Percentiles rank a stretch among this genome's conserved stretches.
phyloP scores from a whole-genome alignment of 169 alveolate species.

The Theileria parva region DNA sequence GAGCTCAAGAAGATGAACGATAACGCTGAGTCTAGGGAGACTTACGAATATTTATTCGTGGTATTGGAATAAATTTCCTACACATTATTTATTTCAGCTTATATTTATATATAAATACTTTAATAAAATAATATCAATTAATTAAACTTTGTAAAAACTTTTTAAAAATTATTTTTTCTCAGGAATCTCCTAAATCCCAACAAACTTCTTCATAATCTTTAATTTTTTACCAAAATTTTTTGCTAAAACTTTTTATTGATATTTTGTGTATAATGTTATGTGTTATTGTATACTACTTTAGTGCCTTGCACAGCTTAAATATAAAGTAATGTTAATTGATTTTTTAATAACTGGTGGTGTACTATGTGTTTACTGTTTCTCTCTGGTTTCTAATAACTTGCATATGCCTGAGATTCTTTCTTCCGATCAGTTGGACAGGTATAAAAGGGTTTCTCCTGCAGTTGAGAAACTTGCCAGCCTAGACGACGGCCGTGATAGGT shows the following conservation, averaged over 20 bases:
- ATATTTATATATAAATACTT: no score
- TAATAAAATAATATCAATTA: no score
- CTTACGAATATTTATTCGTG: slow-evolving; percentile 12
- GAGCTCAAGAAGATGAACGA: slow-evolving; percentile 15
- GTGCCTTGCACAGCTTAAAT: neutral
- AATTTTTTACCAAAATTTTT: no score
- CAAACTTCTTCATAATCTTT: neutral
- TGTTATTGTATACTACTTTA: neutral
- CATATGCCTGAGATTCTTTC: neutral
- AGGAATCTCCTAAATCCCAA: slow-evolving; percentile 24
- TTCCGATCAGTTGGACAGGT: neutral
- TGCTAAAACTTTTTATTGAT: no score
- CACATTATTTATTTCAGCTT: neutral
- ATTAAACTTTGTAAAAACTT: neutral
- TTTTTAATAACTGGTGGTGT: neutral
- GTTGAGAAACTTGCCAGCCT: slow-evolving; percentile 68
- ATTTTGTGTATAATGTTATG: neutral
- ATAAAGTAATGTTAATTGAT: neutral
- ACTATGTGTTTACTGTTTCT: neutral
- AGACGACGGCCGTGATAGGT: slow-evolving; percentile 77
- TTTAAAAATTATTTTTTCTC: neutral
- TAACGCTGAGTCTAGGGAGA: slow-evolving; percentile 11
- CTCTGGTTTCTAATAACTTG: neutral
- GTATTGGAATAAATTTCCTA: neutral
- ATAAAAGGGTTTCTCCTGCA: slow-evolving; percentile 75